Evolutionary conservation across 108 stramenopile genomes (phyloP).

Genomic region (Epithemia pelagica): DNA sequence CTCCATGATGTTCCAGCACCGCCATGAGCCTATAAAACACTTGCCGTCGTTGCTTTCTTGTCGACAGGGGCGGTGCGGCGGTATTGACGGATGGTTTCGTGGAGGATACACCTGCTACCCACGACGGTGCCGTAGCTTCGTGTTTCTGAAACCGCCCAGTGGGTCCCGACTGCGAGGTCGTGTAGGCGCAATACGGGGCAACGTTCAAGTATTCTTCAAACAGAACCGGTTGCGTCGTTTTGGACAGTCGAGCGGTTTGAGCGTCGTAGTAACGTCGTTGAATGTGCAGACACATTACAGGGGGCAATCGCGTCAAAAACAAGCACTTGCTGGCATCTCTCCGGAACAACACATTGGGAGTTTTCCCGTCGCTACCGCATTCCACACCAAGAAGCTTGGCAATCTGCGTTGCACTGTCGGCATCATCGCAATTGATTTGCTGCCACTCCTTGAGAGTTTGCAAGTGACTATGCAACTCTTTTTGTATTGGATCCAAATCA

Average conservation of each 20-base stretch:
- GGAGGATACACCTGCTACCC: background rate
- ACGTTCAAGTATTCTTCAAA: constrained; percentile 62
- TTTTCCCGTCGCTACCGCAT: background rate
- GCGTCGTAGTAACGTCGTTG: constrained; percentile 80
- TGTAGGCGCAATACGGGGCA: constrained; percentile 52
- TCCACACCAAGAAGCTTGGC: background rate
- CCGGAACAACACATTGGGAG: background rate
- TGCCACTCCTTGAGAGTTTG: background rate
- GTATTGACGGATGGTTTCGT: background rate
- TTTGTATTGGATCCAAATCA: background rate
- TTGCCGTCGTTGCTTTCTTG: too few species aligned
- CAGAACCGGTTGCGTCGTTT: constrained; percentile 50
- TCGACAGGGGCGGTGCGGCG: too few species aligned
- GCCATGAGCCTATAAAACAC: constrained; percentile 54
- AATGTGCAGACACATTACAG: constrained; percentile 63
- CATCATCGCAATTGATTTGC: constrained; percentile 24
- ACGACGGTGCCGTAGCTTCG: background rate
- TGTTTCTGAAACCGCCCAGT: constrained; percentile 6
- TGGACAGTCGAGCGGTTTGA: constrained; percentile 40
- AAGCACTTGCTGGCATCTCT: constrained; percentile 53
- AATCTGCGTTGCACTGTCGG: constrained; percentile 6
- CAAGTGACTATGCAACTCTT: constrained; percentile 9
- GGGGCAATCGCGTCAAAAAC: constrained; percentile 58
- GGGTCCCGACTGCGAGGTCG: background rate
- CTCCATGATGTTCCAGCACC: constrained; percentile 74